phyloP scores from a whole-genome alignment of 2,329 filamentous ascomycete species.

The Fusarium pseudonygamai region DNA sequence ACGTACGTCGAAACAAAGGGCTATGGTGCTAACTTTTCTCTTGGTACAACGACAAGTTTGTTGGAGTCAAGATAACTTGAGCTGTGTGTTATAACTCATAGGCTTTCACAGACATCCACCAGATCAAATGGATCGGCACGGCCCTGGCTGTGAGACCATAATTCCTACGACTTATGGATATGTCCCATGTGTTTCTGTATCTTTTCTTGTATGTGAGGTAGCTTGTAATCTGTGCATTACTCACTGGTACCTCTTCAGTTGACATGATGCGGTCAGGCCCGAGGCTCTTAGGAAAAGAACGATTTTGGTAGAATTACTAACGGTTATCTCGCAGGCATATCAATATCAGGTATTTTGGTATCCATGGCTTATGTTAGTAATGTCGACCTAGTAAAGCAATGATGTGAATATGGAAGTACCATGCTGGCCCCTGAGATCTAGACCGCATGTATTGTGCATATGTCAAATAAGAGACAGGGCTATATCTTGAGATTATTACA shows the following conservation, averaged over 20 bases:
- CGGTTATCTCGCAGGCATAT: background rate
- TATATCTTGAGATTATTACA: background rate
- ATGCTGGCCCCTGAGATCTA: background rate
- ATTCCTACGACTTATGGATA: background rate
- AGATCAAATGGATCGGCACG: conserved; percentile 34
- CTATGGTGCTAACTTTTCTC: background rate
- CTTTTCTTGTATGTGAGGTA: background rate
- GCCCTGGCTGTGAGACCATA: conserved; percentile 27
- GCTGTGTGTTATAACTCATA: background rate
- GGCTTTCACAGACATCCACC: background rate
- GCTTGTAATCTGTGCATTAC: background rate
- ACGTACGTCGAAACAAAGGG: background rate
- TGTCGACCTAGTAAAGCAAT: background rate
- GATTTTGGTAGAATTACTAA: background rate
- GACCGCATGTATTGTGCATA: background rate
- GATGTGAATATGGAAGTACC: background rate
- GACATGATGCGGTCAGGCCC: background rate
- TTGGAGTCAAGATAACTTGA: conserved; percentile 5
- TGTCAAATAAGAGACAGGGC: background rate
- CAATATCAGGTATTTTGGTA: too few species aligned
- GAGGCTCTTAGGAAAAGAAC: background rate
- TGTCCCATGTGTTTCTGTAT: background rate
- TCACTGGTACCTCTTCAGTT: background rate
- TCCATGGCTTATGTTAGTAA: too few species aligned
- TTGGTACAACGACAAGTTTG: conserved; percentile 12